A percentile compares a stretch with the other conserved stretches of the same genome.
phyloP scores from a whole-genome alignment of 257 asterid species.

The Gentiana straminea region DNA sequence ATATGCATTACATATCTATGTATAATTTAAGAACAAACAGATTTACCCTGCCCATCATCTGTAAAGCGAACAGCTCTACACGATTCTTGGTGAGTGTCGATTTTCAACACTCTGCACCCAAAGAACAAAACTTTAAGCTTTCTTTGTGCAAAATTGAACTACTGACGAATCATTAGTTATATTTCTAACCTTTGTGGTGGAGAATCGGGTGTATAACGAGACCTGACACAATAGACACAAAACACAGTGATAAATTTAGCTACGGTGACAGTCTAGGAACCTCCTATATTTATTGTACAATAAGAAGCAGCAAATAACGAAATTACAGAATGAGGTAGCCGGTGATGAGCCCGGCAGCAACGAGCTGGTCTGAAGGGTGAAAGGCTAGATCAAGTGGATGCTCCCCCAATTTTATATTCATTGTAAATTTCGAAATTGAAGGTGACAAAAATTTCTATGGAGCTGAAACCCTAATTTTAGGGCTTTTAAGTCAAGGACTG shows the following conservation, averaged over 20 bases:
- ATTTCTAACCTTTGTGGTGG: conserved; percentile 41
- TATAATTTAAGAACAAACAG: no score
- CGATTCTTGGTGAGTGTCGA: conserved; percentile 72
- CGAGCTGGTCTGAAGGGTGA: conserved; percentile 64
- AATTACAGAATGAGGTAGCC: conserved; percentile 67
- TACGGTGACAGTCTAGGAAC: neutral
- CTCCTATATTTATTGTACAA: neutral
- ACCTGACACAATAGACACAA: conserved; percentile 23
- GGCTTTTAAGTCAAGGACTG: no score
- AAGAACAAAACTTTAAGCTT: neutral
- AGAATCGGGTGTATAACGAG: conserved; percentile 58
- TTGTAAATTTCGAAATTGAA: neutral
- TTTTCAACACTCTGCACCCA: conserved; percentile 46
- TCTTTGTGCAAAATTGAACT: neutral
- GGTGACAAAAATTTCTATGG: neutral
- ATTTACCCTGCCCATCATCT: conserved; percentile 72
- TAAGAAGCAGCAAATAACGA: conserved; percentile 3
- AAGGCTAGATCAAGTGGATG: conserved; percentile 76
- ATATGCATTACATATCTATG: no score
- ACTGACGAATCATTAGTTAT: neutral
- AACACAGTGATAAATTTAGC: neutral
- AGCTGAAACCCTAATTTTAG: conserved; percentile 5
- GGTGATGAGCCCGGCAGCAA: conserved; percentile 73
- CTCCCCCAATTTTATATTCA: conserved; percentile 66
- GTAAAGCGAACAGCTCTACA: conserved; percentile 83